Evolutionary conservation across 345 rosid genomes (phyloP).

Genomic region (Eucalyptus leucophloia): DNA sequence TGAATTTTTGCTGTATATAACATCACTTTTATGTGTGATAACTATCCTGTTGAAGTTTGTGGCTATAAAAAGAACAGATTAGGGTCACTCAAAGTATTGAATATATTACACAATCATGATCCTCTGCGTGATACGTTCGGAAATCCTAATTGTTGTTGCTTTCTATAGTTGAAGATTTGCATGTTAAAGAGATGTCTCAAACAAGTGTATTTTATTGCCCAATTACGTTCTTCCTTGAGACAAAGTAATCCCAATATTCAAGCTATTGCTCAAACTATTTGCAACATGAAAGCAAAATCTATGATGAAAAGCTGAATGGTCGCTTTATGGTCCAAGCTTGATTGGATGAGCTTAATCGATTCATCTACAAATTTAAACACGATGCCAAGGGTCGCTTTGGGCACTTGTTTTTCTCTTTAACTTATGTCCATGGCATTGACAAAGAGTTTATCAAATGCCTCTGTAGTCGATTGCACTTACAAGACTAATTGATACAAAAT

Average conservation of each 20-base stretch:
- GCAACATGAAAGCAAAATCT: not conserved
- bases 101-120: not conserved
- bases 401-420: not conserved
- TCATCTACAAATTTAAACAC: not conserved
- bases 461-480: not conserved
- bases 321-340: not conserved
- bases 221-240: not conserved
- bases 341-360: not conserved
- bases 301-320: not conserved
- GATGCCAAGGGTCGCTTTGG: not conserved
- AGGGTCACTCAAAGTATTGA: not conserved
- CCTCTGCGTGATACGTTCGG: not conserved
- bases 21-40: not conserved
- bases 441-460: not conserved
- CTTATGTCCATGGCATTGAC: not conserved
- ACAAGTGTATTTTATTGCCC: not conserved
- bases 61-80: not conserved
- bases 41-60: not conserved
- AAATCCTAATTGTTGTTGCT: not conserved
- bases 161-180: not conserved
- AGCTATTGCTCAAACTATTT: not conserved
- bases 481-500: not conserved
- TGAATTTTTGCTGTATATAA: not conserved
- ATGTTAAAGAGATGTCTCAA: not conserved
- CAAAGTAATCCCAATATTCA: not conserved